Evolutionary conservation across 1,139 yeast genomes (phyloP).

Genomic region (Kazachstania sp.): DNA sequence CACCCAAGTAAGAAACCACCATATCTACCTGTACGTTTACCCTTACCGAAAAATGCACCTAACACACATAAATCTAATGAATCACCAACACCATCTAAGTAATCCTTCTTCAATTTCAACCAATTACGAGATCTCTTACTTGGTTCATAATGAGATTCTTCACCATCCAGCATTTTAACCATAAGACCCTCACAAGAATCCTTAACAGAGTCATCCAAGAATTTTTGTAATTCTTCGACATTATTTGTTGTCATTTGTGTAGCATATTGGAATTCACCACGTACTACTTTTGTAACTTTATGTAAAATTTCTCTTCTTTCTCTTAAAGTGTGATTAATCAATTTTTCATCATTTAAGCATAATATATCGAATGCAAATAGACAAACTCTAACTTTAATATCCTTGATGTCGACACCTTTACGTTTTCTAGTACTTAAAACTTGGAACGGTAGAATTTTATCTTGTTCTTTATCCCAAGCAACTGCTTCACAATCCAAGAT

Average conservation of each 20-base stretch:
- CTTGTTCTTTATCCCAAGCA: conserved; percentile 81
- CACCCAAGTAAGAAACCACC: conserved; percentile 92
- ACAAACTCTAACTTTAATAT: conserved; percentile 84
- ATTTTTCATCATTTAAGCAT: conserved; percentile 60
- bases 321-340: conserved; percentile 57
- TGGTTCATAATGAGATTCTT: conserved; percentile 83
- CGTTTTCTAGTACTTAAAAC: conserved; percentile 86
- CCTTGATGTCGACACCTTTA: conserved; percentile 80
- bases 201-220: conserved; percentile 80
- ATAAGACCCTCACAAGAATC: conserved; percentile 93
- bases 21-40: conserved; percentile 88
- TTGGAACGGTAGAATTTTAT: conserved; percentile 86
- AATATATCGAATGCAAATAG: conserved; percentile 85
- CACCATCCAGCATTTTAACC: conserved; percentile 83
- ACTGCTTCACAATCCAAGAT: conserved; percentile 96
- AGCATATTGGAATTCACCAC: conserved; percentile 80
- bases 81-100: conserved; percentile 90
- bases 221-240: conserved; percentile 72
- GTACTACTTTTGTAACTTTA: conserved; percentile 49
- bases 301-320: conserved; percentile 61
- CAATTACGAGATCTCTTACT: conserved; percentile 91
- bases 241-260: conserved; percentile 63
- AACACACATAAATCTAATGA: conserved; percentile 87
- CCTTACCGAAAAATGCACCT: conserved; percentile 91
- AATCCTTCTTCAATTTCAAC: conserved; percentile 92